Conservation (phyloP, 78 protist species). For the Planoprotostelium fungivorum region DNA sequence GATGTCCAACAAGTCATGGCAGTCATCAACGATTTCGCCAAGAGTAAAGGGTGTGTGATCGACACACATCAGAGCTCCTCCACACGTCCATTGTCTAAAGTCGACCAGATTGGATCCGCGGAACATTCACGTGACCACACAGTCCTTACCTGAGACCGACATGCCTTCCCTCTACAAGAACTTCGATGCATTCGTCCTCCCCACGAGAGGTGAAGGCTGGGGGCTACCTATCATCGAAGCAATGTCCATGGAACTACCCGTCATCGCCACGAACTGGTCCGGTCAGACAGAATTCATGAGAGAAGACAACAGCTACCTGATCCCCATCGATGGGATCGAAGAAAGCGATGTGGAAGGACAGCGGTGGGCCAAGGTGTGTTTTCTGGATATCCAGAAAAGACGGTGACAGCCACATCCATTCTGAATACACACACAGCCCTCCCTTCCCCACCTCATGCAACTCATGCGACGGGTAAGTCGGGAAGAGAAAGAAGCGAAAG, state of each 20-base stretch:
- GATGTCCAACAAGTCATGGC: conserved; percentile 2
- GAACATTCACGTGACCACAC: not conserved
- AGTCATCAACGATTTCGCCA: not conserved
- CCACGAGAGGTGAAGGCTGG: conserved; percentile 34
- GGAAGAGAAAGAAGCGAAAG: not conserved
- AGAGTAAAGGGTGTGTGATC: not conserved
- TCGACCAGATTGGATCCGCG: not conserved
- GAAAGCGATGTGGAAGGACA: not conserved
- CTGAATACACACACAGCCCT: not conserved
- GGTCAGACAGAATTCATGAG: conserved; percentile 18
- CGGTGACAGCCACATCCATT: not conserved
- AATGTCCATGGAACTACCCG: conserved; percentile 59
- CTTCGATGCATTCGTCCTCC: conserved; percentile 25
- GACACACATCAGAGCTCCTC: too few relatives aligned
- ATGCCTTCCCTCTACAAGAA: conserved; percentile 26
- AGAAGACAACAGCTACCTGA: conserved; percentile 9
- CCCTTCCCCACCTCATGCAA: not conserved
- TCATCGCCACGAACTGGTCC: conserved; percentile 61
- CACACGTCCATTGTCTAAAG: too few relatives aligned
- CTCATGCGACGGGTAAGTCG: not conserved
- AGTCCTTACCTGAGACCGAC: not conserved
- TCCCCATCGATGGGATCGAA: not conserved
- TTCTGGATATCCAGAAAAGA: not conserved
- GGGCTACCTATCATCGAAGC: conserved; percentile 62
- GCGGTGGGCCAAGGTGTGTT: conserved; percentile 2